Conservation (phyloP, 2,329 filamentous ascomycete species). For the Hypoxylon sp. region DNA sequence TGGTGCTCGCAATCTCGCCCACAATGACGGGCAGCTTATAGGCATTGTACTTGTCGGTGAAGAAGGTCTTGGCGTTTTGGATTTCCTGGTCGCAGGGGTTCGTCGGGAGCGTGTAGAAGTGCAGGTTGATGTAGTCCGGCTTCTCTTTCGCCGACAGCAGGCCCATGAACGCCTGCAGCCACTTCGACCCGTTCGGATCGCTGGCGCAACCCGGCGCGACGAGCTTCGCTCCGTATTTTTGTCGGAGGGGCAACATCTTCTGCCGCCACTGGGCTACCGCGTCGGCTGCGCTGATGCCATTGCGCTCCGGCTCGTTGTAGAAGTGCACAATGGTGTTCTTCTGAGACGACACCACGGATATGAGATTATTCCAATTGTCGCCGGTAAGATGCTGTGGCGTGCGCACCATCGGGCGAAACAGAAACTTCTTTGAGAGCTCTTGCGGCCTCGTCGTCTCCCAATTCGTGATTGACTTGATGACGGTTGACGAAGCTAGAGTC, state of each 20-base stretch:
- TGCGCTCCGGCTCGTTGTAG: constrained; percentile 62
- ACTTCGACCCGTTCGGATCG: constrained; percentile 55
- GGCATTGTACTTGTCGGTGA: constrained; percentile 55
- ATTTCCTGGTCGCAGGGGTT: constrained; percentile 49
- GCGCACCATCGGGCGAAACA: constrained; percentile 61
- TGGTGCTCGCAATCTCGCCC: constrained; percentile 60
- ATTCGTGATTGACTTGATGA: constrained; percentile 38
- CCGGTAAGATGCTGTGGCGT: constrained; percentile 55
- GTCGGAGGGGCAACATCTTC: constrained; percentile 54
- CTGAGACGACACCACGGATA: constrained; percentile 35
- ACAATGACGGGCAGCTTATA: constrained; percentile 54
- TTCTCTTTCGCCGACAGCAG: constrained; percentile 50
- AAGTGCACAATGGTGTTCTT: constrained; percentile 57
- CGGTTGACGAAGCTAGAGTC: constrained; percentile 17
- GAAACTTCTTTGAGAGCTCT: constrained; percentile 53
- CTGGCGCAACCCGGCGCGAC: constrained; percentile 58
- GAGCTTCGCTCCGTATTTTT: constrained; percentile 52
- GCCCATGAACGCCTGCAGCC: constrained; percentile 59
- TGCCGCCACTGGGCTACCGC: constrained; percentile 57
- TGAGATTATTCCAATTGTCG: constrained; percentile 56
- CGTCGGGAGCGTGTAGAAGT: constrained; percentile 57
- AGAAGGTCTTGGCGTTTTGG: constrained; percentile 55
- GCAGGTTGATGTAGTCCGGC: constrained; percentile 60
- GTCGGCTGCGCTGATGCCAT: constrained; percentile 51
- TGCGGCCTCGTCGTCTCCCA: constrained; percentile 43